phyloP scores from a whole-genome alignment of 148 eudicot genomes.

The Rhododendron griersonianum region DNA sequence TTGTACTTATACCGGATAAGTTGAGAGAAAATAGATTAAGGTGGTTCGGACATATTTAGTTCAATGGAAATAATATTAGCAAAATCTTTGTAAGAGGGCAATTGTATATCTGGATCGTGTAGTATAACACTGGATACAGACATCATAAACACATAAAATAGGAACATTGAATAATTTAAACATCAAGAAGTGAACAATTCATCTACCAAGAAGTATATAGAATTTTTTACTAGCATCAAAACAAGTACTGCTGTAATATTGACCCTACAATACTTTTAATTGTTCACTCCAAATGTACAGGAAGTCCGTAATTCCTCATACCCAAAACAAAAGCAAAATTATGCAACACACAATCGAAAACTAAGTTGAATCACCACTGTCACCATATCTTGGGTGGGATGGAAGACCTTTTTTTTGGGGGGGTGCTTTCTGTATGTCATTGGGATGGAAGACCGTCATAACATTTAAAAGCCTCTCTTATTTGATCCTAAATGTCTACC shows the following conservation, averaged over 20 bases:
- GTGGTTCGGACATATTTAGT: no score
- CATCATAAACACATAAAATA: no score
- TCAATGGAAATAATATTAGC: no score
- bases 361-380: background rate
- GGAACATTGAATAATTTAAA: no score
- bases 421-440: background rate
- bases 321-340: background rate
- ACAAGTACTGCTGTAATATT: background rate
- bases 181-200: background rate
- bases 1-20: no score
- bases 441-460: background rate
- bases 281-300: background rate
- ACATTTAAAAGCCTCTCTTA: background rate
- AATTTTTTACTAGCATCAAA: background rate
- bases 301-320: background rate
- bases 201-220: background rate
- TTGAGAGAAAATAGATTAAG: no score
- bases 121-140: no score
- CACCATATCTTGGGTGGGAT: background rate
- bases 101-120: no score
- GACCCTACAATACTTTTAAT: background rate
- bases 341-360: background rate
- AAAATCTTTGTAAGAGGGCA: no score
- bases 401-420: background rate
- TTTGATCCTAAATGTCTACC: no score